phyloP scores from a whole-genome alignment of 345 rosid genomes.

The Laguncularia racemosa region DNA sequence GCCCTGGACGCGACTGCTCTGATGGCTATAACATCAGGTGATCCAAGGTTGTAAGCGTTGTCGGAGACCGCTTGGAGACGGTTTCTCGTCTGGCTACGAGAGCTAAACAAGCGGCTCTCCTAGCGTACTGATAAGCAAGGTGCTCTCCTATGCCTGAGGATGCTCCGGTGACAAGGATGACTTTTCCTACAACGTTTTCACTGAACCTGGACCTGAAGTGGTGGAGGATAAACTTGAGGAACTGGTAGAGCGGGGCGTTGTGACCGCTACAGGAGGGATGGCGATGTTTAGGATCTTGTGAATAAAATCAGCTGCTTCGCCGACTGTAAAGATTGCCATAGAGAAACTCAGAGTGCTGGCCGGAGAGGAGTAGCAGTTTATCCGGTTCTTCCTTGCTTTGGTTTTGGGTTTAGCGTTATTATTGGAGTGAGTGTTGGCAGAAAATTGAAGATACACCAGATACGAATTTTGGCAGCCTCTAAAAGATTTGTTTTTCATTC shows the following conservation, averaged over 20 bases:
- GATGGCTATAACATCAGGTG: slow-evolving; percentile 20
- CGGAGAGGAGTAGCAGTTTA: background rate
- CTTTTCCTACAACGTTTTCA: slow-evolving; percentile 57
- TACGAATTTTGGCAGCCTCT: no score
- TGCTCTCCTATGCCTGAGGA: slow-evolving; percentile 69
- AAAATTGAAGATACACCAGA: no score
- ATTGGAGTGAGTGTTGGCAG: no score
- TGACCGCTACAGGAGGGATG: slow-evolving; percentile 15
- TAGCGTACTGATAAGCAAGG: slow-evolving; percentile 28
- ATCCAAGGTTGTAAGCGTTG: slow-evolving; percentile 21
- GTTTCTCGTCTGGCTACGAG: slow-evolving; percentile 27
- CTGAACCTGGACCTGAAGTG: slow-evolving; percentile 16
- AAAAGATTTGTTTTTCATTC: no score
- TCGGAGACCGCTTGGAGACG: slow-evolving; percentile 16
- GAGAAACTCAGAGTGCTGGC: no score
- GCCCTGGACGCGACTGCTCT: slow-evolving; percentile 18
- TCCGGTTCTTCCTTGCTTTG: background rate
- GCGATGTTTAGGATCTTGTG: slow-evolving; percentile 23
- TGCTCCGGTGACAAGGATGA: slow-evolving; percentile 54
- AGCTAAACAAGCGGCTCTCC: slow-evolving; percentile 30
- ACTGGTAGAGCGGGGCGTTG: slow-evolving; percentile 29
- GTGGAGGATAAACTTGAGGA: slow-evolving; percentile 22
- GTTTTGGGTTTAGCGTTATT: background rate
- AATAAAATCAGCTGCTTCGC: slow-evolving; percentile 22
- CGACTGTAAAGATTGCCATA: background rate